Conservation (phyloP, 371 early-diverging fungal species). For the Mortierella sp. region DNA sequence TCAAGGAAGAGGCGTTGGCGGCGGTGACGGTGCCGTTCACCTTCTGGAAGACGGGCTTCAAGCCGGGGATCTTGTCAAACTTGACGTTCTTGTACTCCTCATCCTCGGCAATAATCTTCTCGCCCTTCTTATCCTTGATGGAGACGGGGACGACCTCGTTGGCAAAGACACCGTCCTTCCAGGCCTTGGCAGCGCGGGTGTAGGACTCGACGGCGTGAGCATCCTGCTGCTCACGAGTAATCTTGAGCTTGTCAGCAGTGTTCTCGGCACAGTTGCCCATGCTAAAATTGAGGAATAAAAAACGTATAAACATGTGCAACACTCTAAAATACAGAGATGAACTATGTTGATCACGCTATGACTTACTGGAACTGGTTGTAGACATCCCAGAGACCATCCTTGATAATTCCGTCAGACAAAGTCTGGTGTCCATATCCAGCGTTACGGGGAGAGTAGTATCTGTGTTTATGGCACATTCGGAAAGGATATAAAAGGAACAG, state of each 20-base stretch:
- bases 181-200: conserved; percentile 89
- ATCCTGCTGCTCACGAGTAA: conserved; percentile 91
- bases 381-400: conserved; percentile 96
- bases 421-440: conserved; percentile 87
- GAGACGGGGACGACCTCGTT: conserved; percentile 91
- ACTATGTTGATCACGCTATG: neutral
- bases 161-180: conserved; percentile 79
- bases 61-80: conserved; percentile 80
- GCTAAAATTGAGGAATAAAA: conserved; percentile 28
- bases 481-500: conserved; percentile 21
- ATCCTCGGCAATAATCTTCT: conserved; percentile 80
- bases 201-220: conserved; percentile 90
- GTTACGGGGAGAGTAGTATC: conserved; percentile 76
- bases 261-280: conserved; percentile 97
- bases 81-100: conserved; percentile 90
- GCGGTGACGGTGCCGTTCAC: conserved; percentile 93
- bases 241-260: conserved; percentile 86
- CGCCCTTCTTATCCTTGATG: conserved; percentile 83
- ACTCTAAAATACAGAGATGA: too few relatives aligned
- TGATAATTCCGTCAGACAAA: conserved; percentile 87
- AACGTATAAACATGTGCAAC: conserved; percentile 8
- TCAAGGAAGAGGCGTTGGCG: conserved; percentile 94
- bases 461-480: conserved; percentile 22
- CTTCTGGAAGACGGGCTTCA: conserved; percentile 90
- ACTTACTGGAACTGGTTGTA: conserved; percentile 86